Conservation (phyloP, 306 rosid genomes). For the Castanea sativa region DNA sequence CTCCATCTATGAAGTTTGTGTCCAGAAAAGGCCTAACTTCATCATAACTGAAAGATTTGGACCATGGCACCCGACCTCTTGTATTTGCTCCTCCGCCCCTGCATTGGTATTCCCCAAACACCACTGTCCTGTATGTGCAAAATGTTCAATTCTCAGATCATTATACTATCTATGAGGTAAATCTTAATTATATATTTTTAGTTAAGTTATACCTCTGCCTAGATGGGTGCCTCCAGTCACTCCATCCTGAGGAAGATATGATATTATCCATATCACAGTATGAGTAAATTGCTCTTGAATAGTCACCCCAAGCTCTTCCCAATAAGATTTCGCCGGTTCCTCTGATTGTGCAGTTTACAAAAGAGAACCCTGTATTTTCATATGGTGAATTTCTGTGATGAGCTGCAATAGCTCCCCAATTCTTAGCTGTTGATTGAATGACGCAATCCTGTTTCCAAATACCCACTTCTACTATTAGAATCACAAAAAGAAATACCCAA, state of each 20-base stretch:
- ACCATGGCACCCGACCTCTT: slow-evolving; percentile 63
- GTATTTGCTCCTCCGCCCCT: slow-evolving; percentile 66
- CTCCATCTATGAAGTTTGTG: slow-evolving; percentile 59
- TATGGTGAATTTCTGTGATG: slow-evolving; percentile 56
- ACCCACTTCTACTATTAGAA: slow-evolving; percentile 15
- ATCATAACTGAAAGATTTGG: slow-evolving; percentile 48
- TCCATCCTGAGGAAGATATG: slow-evolving; percentile 69
- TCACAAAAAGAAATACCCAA: not conserved
- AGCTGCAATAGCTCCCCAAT: slow-evolving; percentile 84
- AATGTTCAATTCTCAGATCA: not conserved
- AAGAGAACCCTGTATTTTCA: slow-evolving; percentile 74
- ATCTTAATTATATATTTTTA: not conserved
- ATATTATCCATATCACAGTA: slow-evolving; percentile 53
- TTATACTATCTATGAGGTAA: not conserved
- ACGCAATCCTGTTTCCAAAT: slow-evolving; percentile 53
- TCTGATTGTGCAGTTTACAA: slow-evolving; percentile 54
- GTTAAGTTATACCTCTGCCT: slow-evolving; percentile 51
- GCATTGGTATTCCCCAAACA: slow-evolving; percentile 70
- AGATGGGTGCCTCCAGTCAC: slow-evolving; percentile 67
- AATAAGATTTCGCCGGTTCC: slow-evolving; percentile 65
- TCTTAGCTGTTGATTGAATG: slow-evolving; percentile 51
- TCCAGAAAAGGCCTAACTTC: slow-evolving; percentile 60
- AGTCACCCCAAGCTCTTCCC: slow-evolving; percentile 92
- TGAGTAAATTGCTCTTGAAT: slow-evolving; percentile 72
- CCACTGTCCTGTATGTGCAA: slow-evolving; percentile 61